Evolutionary conservation across 345 rosid species (phyloP).

Genomic region (Odontarrhena argentea): DNA sequence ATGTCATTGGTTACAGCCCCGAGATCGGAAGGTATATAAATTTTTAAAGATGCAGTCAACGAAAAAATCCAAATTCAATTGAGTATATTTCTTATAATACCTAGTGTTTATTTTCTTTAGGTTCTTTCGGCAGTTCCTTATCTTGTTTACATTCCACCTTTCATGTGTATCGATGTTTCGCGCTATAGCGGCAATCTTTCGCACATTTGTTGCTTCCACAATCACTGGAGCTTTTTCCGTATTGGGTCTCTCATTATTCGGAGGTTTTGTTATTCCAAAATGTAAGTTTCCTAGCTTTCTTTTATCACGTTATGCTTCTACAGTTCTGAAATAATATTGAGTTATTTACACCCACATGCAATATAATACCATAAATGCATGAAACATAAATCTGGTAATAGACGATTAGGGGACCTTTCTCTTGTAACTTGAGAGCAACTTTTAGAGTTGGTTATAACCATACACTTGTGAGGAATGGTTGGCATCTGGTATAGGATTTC

Average conservation of each 20-base stretch:
- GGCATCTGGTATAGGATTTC: neutral
- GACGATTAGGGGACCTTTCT: neutral
- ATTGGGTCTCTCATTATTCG: constrained; percentile 49
- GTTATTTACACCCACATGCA: neutral
- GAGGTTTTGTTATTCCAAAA: constrained; percentile 64
- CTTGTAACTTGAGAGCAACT: constrained; percentile 18
- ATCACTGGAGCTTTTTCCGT: constrained; percentile 41
- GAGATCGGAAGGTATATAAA: constrained; percentile 45
- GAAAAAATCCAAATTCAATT: constrained; percentile 14
- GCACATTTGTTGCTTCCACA: constrained; percentile 51
- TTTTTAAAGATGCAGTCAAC: constrained; percentile 38
- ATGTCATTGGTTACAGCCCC: constrained; percentile 55
- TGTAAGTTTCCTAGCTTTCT: constrained; percentile 35
- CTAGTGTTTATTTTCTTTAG: no score
- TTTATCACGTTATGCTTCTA: constrained; percentile 15
- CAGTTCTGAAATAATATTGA: neutral
- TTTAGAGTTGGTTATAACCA: constrained; percentile 2
- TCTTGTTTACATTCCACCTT: constrained; percentile 51
- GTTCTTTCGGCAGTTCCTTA: constrained; percentile 55
- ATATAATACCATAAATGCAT: neutral
- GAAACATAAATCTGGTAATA: neutral
- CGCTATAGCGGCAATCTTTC: constrained; percentile 50
- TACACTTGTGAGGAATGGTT: constrained; percentile 5
- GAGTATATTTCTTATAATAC: neutral
- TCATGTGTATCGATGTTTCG: constrained; percentile 57